Evolutionary conservation across 352 stramenopile species (phyloP).

Genomic region (Chrysophaeum taylorii): DNA sequence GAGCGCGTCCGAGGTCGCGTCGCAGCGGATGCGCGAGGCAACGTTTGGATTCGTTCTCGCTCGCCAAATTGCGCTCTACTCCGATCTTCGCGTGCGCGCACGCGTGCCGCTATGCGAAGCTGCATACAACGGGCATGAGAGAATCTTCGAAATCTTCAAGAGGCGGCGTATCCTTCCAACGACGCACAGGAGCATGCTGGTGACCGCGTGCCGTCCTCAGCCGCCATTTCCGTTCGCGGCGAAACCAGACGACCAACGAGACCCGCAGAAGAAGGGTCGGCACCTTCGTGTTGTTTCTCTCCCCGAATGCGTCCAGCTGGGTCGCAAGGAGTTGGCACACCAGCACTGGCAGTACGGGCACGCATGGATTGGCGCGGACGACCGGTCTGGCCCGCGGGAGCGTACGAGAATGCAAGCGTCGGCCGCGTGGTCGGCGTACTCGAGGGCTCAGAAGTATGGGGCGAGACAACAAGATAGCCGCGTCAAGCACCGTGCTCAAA

Average conservation of each 20-base stretch:
- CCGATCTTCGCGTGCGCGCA: background rate
- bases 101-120: slow-evolving; percentile 22
- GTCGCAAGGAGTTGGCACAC: background rate
- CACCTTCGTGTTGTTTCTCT: too few relatives aligned
- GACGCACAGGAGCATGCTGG: background rate
- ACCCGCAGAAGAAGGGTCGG: background rate
- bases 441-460: background rate
- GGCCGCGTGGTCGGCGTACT: background rate
- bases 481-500: background rate
- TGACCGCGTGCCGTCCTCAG: background rate
- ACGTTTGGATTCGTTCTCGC: background rate
- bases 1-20: background rate
- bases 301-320: background rate
- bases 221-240: background rate
- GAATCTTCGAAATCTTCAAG: slow-evolving; percentile 13
- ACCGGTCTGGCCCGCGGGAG: background rate
- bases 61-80: background rate
- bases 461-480: background rate
- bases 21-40: slow-evolving; percentile 10
- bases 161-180: background rate
- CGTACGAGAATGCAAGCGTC: background rate
- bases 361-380: background rate
- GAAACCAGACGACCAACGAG: background rate
- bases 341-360: background rate
- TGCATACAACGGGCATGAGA: slow-evolving; percentile 22